These are phyloP conservation scores for Pseudocercospora eumusae DNA, from an alignment of 2,329 filamentous ascomycete species.

Conservation along the genomic window DNA sequence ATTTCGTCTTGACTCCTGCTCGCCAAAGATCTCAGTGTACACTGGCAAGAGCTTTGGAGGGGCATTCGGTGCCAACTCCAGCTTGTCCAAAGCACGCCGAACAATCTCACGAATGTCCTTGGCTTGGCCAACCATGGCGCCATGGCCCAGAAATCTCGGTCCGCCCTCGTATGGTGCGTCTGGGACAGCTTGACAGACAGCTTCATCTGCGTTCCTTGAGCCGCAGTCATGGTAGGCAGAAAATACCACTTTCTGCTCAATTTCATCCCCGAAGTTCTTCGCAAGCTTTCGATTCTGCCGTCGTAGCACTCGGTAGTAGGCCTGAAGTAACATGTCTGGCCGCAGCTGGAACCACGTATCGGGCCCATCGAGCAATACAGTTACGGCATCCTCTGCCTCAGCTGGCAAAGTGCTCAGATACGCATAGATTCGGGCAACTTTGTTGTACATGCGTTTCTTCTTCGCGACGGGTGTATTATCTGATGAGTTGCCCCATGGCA, in stretches of 20 bases:
- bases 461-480: constrained; percentile 34
- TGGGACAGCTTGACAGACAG: constrained; percentile 32
- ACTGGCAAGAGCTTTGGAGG: constrained; percentile 19
- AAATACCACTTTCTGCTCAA: constrained; percentile 31
- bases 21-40: constrained; percentile 53
- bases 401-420: constrained; percentile 11
- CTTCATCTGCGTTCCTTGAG: constrained; percentile 26
- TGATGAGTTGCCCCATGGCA: constrained; percentile 12
- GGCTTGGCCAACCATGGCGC: constrained; percentile 48
- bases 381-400: constrained; percentile 10
- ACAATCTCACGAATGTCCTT: constrained; percentile 26
- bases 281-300: not conserved
- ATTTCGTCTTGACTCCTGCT: constrained; percentile 50
- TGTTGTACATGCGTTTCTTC: constrained; percentile 7
- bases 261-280: not conserved
- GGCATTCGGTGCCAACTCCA: constrained; percentile 3
- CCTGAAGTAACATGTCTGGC: constrained; percentile 9
- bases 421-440: constrained; percentile 6
- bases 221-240: constrained; percentile 32
- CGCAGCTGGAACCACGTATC: constrained; percentile 25
- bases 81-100: constrained; percentile 40
- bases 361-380: constrained; percentile 14
- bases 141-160: constrained; percentile 37
- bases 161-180: constrained; percentile 19
- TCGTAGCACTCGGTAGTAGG: not conserved